These are phyloP conservation scores for Aspergillus carbonarius DNA, from an alignment of 2,329 filamentous ascomycete species.

Conservation along the genomic window DNA sequence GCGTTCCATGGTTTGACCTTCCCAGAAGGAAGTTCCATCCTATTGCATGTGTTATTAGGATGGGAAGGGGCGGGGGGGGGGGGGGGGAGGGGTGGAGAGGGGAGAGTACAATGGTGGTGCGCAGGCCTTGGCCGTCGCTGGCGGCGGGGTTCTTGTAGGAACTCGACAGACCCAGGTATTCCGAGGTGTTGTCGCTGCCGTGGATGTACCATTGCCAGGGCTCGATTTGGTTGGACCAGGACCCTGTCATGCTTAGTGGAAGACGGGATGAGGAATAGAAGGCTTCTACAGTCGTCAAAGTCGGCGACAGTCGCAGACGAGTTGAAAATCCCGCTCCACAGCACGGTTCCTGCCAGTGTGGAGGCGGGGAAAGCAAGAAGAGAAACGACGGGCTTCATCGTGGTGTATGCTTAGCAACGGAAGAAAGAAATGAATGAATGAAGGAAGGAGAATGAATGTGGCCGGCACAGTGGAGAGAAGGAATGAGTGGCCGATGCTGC, in stretches of 20 bases:
- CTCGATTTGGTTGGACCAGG: conserved; percentile 66
- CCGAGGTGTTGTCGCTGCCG: conserved; percentile 50
- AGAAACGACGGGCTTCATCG: conserved; percentile 15
- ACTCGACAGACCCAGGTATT: conserved; percentile 63
- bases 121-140: conserved; percentile 62
- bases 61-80: not conserved
- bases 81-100: not conserved
- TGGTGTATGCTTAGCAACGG: not conserved
- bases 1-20: conserved; percentile 69
- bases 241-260: conserved; percentile 44
- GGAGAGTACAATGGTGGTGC: conserved; percentile 59
- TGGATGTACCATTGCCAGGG: conserved; percentile 78
- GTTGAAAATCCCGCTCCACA: conserved; percentile 32
- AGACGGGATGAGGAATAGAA: fast-evolving
- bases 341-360: conserved; percentile 21
- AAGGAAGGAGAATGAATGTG: not conserved
- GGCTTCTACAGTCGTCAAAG: conserved; percentile 27
- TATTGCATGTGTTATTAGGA: conserved; percentile 30
- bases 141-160: conserved; percentile 67
- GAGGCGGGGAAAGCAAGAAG: conserved; percentile 8
- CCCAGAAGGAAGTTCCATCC: conserved; percentile 60
- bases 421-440: not conserved
- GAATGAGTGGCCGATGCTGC: not conserved
- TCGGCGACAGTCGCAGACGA: conserved; percentile 21
- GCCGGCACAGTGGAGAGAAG: conserved; percentile 2